A percentile compares a stretch with the other conserved stretches of the same genome.
These are phyloP conservation scores for Trametes villosa DNA, from an alignment of 768 basidiomycete genomes.

Conservation along the genomic window DNA sequence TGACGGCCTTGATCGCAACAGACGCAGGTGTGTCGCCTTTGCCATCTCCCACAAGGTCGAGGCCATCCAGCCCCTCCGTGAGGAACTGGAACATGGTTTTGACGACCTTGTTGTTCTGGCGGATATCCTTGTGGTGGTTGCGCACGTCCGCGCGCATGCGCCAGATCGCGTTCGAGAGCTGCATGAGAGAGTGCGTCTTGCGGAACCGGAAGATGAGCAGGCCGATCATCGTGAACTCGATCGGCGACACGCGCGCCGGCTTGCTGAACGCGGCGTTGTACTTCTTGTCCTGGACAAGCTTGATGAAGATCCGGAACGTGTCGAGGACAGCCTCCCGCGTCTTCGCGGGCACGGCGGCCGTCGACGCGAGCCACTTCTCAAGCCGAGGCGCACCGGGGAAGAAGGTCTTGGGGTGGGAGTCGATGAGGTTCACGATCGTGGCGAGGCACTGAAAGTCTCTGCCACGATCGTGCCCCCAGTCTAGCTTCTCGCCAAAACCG, in stretches of 20 bases:
- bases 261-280: conserved; percentile 44
- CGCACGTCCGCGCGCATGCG: conserved; percentile 65
- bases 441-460: conserved; percentile 43
- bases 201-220: conserved; percentile 57
- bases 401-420: conserved; percentile 21
- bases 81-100: conserved; percentile 64
- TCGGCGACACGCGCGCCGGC: conserved; percentile 52
- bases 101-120: conserved; percentile 61
- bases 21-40: conserved; percentile 18
- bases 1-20: conserved; percentile 10
- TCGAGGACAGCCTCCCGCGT: conserved; percentile 43
- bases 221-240: conserved; percentile 67
- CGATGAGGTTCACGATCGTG: conserved; percentile 37
- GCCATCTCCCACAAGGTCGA: conserved; percentile 11
- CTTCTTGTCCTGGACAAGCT: conserved; percentile 46
- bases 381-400: conserved; percentile 28
- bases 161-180: conserved; percentile 49
- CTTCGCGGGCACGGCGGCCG: conserved; percentile 29
- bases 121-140: conserved; percentile 58
- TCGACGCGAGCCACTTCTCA: conserved; percentile 34
- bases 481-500: conserved; percentile 39
- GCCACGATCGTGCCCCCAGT: conserved; percentile 43
- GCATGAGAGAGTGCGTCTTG: conserved; percentile 37
- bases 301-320: conserved; percentile 53
- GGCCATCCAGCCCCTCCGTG: conserved; percentile 4